Percentiles rank a stretch among this genome's conserved stretches.
Conservation (phyloP, 2,329 filamentous ascomycete genomes). For the Cercospora berteroae region DNA sequence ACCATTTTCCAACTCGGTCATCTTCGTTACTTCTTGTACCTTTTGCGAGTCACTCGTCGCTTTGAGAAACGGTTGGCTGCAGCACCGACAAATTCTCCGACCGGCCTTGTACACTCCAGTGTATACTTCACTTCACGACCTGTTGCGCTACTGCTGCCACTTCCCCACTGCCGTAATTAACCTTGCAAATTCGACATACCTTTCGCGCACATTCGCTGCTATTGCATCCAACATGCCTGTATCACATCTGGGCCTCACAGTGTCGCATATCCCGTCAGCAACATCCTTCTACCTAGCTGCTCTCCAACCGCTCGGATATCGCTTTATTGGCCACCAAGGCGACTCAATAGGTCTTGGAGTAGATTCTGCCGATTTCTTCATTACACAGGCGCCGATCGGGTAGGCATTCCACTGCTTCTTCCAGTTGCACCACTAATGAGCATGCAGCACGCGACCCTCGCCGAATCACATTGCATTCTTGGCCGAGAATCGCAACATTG, state of each 20-base stretch:
- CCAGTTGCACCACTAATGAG: slow-evolving; percentile 10
- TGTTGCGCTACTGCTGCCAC: slow-evolving; percentile 16
- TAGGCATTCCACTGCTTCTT: slow-evolving; percentile 37
- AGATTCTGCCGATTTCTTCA: slow-evolving; percentile 61
- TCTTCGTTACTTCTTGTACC: slow-evolving; percentile 16
- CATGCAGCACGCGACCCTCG: slow-evolving; percentile 29
- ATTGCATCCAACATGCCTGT: slow-evolving; percentile 52
- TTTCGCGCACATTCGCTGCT: slow-evolving; percentile 3
- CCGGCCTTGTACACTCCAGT: slow-evolving; percentile 11
- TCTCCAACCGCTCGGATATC: slow-evolving; percentile 73
- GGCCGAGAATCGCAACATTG: slow-evolving; percentile 62
- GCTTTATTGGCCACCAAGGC: slow-evolving; percentile 63
- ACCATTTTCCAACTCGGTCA: slow-evolving; percentile 8
- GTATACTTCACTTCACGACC: slow-evolving; percentile 9
- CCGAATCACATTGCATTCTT: slow-evolving; percentile 56
- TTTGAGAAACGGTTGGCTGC: slow-evolving; percentile 12
- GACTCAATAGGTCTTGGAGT: slow-evolving; percentile 62
- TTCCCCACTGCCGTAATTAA: slow-evolving; percentile 22
- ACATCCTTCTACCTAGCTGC: slow-evolving; percentile 81
- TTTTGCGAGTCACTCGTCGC: slow-evolving; percentile 13
- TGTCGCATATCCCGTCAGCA: slow-evolving; percentile 74
- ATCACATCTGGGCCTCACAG: slow-evolving; percentile 63
- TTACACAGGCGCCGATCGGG: slow-evolving; percentile 61
- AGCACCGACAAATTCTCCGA: slow-evolving; percentile 16
- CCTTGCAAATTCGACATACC: slow-evolving; percentile 12